Evolutionary conservation across 2,329 filamentous ascomycete species (phyloP).

Genomic region (Arthroderma uncinatum): DNA sequence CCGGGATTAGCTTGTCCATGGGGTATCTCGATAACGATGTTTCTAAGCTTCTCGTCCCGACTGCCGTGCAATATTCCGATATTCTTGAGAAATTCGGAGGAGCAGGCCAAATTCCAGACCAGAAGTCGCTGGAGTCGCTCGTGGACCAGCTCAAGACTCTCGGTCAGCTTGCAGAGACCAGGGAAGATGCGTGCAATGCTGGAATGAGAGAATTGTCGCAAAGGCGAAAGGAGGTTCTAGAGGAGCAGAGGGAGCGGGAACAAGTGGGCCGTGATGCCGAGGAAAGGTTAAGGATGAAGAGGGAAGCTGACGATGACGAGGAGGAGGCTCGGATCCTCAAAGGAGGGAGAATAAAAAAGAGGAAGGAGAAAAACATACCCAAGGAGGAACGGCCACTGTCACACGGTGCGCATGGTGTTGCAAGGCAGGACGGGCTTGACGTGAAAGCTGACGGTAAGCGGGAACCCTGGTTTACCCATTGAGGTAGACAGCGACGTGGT

Average conservation of each 20-base stretch:
- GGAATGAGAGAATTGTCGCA: slow-evolving; percentile 49
- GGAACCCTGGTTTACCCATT: not conserved
- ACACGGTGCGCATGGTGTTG: slow-evolving; percentile 52
- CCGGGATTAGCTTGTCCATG: slow-evolving; percentile 25
- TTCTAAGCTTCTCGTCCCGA: slow-evolving; percentile 38
- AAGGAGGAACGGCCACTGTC: slow-evolving; percentile 50
- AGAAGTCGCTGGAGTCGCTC: slow-evolving; percentile 38
- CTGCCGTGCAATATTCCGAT: slow-evolving; percentile 45
- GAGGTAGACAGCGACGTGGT: not conserved
- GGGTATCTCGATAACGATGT: slow-evolving; percentile 46
- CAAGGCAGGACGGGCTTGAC: slow-evolving; percentile 53
- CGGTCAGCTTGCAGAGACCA: slow-evolving; percentile 46
- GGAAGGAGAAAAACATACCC: slow-evolving; percentile 55
- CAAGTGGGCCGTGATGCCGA: slow-evolving; percentile 38
- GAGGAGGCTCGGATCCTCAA: slow-evolving; percentile 40
- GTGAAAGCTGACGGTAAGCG: slow-evolving; percentile 44
- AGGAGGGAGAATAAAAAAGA: slow-evolving; percentile 61
- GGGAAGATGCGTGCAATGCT: slow-evolving; percentile 48
- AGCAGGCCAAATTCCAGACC: slow-evolving; percentile 39
- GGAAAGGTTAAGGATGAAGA: slow-evolving; percentile 39
- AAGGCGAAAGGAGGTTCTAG: slow-evolving; percentile 46
- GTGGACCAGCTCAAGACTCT: slow-evolving; percentile 46
- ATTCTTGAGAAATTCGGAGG: slow-evolving; percentile 46
- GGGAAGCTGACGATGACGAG: slow-evolving; percentile 36
- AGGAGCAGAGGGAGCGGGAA: slow-evolving; percentile 42